Base-by-base conservation (phyloP, 768 basidiomycete genomes). In the Tubosaeta sp. region DNA sequence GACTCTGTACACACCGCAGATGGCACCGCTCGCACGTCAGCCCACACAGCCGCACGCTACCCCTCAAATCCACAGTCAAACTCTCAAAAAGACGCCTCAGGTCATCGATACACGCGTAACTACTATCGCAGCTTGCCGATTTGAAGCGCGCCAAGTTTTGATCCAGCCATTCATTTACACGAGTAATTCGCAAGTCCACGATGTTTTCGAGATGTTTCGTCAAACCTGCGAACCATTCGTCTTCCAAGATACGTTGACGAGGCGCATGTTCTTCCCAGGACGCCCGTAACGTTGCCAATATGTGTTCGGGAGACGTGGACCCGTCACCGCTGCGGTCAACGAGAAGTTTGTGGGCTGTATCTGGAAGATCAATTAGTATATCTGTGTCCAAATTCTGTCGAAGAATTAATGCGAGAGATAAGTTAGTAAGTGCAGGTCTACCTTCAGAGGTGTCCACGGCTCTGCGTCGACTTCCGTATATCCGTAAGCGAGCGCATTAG, bases 361-460 rank as follows among this genome's bases (percentile, higher is more conserved):
- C 79, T 4, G 64, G 57, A 12, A 57, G 46, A 0, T 72, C 68
- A 13, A 83, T 67, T 2, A 65, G 53, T 5, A 60, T 43, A 49
- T 80, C 78, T 7, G 75, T 79, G 51, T 84, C 82, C 44, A 82
- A 59, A 59, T 82, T 81, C 82, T 82, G 27, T 0, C 8, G 13
- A 48, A 0, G 17, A 25, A 14, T 37, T 12, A 26, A 4, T 1
- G 32, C 22, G 16, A 3, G 2, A 29, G 8, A 19, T n/a, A 14
- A 3, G 12, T 17, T 13, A 1, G 25, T 1, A 10, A 17, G 19
- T 5, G 2, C 0, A n/a, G 8, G 4, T 13, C 45, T 17, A 81
- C 83, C 72, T 79, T 83, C 54, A 52, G 83, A n/a, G n/a, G n/a
- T n/a, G n/a, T n/a, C n/a, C n/a, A n/a, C 85, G 72, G 75, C 54